Evolutionary conservation across 441 rosid genomes (phyloP).

Genomic region (Oxalis stricta): DNA sequence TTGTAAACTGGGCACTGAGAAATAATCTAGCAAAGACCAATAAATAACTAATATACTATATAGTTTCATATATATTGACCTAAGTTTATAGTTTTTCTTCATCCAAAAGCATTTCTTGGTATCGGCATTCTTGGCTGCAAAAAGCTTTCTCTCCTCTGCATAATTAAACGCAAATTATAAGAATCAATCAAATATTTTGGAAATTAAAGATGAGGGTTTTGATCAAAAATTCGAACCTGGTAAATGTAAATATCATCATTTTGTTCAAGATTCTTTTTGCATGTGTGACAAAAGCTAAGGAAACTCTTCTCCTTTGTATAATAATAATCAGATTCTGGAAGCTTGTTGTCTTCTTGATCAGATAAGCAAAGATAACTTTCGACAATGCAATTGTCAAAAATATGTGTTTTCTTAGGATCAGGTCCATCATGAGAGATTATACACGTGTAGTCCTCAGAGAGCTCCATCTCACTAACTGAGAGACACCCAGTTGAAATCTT

Average conservation of each 20-base stretch:
- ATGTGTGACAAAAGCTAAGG: slow-evolving; percentile 53
- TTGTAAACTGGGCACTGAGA: too few species aligned
- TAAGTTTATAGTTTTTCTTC: slow-evolving; percentile 26
- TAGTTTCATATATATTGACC: slow-evolving; percentile 1
- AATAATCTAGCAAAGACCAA: background rate
- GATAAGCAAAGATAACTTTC: slow-evolving; percentile 22
- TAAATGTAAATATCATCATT: slow-evolving; percentile 53
- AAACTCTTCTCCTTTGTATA: slow-evolving; percentile 18
- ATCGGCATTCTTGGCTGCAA: slow-evolving; percentile 68
- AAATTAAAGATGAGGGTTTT: background rate
- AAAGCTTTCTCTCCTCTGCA: slow-evolving; percentile 84
- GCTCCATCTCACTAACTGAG: slow-evolving; percentile 47
- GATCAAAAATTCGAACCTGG: slow-evolving; percentile 51
- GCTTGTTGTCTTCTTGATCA: slow-evolving; percentile 14
- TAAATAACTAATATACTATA: too few species aligned
- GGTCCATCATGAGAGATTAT: slow-evolving; percentile 69
- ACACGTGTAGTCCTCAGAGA: slow-evolving; percentile 77
- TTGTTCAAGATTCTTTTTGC: slow-evolving; percentile 65
- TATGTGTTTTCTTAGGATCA: slow-evolving; percentile 69
- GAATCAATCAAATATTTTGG: too few species aligned
- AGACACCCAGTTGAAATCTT: slow-evolving; percentile 12
- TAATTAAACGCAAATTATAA: too few species aligned
- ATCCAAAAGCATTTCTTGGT: slow-evolving; percentile 60
- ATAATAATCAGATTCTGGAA: too few species aligned
- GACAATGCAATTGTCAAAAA: slow-evolving; percentile 61